These are phyloP conservation scores for Buddleja alternifolia DNA, from an alignment of 257 asterid species.

Conservation along the genomic window DNA sequence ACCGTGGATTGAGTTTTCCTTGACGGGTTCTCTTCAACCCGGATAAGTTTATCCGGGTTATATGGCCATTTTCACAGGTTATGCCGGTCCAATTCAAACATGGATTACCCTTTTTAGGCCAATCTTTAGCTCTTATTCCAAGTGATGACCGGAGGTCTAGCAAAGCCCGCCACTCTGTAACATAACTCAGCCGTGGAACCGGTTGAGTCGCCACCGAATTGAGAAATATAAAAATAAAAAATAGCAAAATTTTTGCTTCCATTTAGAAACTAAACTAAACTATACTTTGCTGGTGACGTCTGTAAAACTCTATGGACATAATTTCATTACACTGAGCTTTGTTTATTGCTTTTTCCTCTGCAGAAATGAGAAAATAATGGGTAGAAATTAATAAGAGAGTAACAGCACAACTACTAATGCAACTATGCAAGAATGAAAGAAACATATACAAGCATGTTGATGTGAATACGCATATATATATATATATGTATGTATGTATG, in stretches of 20 bases:
- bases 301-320: background rate
- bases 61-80: constrained; percentile 50
- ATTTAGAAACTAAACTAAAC: constrained; percentile 20
- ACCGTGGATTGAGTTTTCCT: constrained; percentile 47
- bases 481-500: no score
- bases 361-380: constrained; percentile 11
- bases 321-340: constrained; percentile 3
- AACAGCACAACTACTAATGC: background rate
- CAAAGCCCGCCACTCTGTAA: constrained; percentile 55
- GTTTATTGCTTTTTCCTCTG: constrained; percentile 11
- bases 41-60: constrained; percentile 48
- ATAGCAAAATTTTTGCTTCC: constrained; percentile 33
- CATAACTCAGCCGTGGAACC: constrained; percentile 35
- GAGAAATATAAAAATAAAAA: constrained; percentile 28
- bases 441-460: constrained; percentile 2
- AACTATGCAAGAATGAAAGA: background rate
- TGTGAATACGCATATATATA: constrained; percentile 31
- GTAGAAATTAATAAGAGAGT: background rate
- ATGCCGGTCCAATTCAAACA: constrained; percentile 79
- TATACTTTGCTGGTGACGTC: background rate
- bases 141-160: constrained; percentile 68
- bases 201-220: constrained; percentile 40
- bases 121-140: constrained; percentile 53
- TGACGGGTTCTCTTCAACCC: constrained; percentile 46
- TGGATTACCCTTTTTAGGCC: constrained; percentile 66